Evolutionary conservation across 2,329 filamentous ascomycete species (phyloP), one percentile per base, ranked within the genome.

Genomic region (Coleophoma cylindrospora): DNA sequence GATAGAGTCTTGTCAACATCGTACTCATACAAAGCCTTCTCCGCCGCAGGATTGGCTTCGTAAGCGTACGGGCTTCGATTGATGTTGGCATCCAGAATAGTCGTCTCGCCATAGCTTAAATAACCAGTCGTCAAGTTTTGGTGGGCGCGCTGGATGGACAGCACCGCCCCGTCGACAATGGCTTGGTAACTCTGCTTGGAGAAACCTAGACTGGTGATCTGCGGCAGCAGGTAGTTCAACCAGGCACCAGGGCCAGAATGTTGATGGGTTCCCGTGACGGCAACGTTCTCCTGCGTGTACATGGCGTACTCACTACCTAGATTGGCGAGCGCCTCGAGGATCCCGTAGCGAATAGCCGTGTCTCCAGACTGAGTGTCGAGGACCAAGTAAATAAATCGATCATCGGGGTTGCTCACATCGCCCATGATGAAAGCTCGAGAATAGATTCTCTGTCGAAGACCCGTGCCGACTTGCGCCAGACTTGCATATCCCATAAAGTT

Each of bases 401-500:
- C 83, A 15, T 76, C 71, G 0, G 84, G 77, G n/a, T 80, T 79
- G 40, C 77, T 73, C 4, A 80, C 74, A 61, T 86, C 81, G 41
- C 83, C 91, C 45, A 96, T 72, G 61, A 96, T 91, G 69, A 96
- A 96, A 21, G 91, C 85, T 41, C 91, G 83, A 36, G 90, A 90
- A 69, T 94, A 92, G n/a, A 96, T 75, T 43, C 92, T 81, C 70
- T 96, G 92, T 48, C 91, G 83, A 43, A 97, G 74, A 34, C 92
- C 92, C 9, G 84, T 86, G 44, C 92, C 92, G 33, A 86, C 72
- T 70, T 97, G 92, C 33, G 79, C 77, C 14, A 86, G 74, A 67
- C 90, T 87, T 33, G 91, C 92, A 74, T 96, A 96, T 55, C 91
- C 91, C 76, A 91, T 94, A 62, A 97, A 79, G 61, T 90, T 89